A percentile compares a stretch with the other conserved stretches of the same genome.
Conservation (phyloP, 257 asterid species). For the Euphrasia confusa region DNA sequence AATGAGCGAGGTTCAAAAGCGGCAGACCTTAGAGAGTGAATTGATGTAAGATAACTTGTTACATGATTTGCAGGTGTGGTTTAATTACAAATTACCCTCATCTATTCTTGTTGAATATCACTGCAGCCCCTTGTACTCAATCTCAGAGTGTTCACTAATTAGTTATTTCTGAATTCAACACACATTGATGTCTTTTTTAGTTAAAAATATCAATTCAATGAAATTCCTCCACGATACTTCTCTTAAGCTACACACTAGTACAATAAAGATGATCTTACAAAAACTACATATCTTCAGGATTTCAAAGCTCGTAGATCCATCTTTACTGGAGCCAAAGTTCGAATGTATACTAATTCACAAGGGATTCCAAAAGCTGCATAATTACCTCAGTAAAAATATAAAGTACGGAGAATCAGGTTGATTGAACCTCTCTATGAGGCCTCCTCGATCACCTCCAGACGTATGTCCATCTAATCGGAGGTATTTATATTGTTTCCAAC, state of each 20-base stretch:
- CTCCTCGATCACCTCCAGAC: constrained; percentile 97
- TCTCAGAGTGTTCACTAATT: neutral
- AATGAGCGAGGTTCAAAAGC: neutral
- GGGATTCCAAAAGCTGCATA: constrained; percentile 8
- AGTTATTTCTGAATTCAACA: neutral
- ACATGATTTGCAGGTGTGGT: neutral
- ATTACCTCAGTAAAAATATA: constrained; percentile 93
- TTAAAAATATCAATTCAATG: neutral
- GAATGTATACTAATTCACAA: constrained; percentile 20
- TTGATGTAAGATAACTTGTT: neutral
- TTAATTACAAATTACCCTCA: neutral
- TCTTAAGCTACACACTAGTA: neutral
- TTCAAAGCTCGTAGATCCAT: neutral
- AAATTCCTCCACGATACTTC: neutral
- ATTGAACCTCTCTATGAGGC: constrained; percentile 80
- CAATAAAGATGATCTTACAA: neutral
- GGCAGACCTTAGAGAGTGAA: neutral
- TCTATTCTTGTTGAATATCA: neutral
- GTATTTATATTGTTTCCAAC: constrained; percentile 90
- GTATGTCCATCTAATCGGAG: constrained; percentile 99
- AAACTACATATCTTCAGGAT: neutral
- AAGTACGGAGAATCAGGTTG: constrained; percentile 86
- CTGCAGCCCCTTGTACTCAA: neutral
- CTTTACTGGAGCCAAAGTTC: neutral
- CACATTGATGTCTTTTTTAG: neutral